These are phyloP conservation scores for Pseudogymnoascus sp. DNA, from an alignment of 2,329 filamentous ascomycete species.

Conservation along the genomic window DNA sequence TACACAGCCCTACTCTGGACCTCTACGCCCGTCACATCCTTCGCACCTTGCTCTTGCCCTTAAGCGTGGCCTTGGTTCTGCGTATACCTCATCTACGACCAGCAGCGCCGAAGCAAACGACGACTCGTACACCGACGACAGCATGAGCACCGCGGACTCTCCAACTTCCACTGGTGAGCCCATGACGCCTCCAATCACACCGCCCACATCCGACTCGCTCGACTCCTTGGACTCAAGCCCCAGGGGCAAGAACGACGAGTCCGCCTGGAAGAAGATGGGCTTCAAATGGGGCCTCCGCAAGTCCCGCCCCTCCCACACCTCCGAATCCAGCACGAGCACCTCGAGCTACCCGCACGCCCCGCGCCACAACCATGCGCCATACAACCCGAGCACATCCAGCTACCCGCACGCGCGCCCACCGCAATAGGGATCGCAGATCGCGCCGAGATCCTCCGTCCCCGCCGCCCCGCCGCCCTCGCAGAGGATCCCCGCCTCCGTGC, in stretches of 20 bases:
- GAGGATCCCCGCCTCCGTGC: background rate
- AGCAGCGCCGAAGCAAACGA: background rate
- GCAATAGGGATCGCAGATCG: background rate
- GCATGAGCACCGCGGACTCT: background rate
- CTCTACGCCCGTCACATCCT: background rate
- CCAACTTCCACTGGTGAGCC: background rate
- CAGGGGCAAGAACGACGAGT: background rate
- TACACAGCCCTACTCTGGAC: background rate
- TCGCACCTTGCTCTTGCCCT: background rate
- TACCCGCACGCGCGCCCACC: background rate
- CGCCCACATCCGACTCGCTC: background rate
- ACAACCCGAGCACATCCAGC: background rate
- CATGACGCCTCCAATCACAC: conserved; percentile 8
- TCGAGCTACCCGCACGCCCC: background rate
- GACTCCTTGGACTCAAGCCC: background rate
- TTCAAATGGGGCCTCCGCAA: background rate
- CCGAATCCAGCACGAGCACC: background rate
- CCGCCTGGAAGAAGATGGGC: conserved; percentile 2
- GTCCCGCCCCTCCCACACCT: background rate
- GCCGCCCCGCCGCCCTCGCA: background rate
- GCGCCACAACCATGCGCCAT: background rate
- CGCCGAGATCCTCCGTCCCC: background rate
- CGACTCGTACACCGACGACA: background rate
- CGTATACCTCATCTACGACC: background rate
- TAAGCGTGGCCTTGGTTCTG: background rate